Evolutionary conservation across 768 basidiomycete species (phyloP), one percentile per base, ranked within the genome.

Genomic region (Albatrellus ellisii): DNA sequence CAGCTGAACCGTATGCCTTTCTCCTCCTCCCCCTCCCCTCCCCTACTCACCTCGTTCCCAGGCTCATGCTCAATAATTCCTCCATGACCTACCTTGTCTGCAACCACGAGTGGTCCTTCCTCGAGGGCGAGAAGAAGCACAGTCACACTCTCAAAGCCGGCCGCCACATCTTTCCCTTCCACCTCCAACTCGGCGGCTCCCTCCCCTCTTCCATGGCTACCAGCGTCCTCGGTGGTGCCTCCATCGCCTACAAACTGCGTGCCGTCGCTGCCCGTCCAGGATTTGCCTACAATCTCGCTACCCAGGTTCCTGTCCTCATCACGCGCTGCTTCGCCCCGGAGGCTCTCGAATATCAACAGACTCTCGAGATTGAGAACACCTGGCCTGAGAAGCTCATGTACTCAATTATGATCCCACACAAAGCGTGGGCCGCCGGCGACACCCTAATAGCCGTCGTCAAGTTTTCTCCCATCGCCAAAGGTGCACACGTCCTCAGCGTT

Each of bases 301-400:
- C 75, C 2, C 61, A 67, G 27, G 62, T 65, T 37, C 72, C 77
- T 9, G 73, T 97, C 37, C 62, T 67, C 44, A 65, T 98, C 46
- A 51, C 84, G 36, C 76, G 90, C 35, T 75, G 80, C 3, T 81
- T 91, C 54, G 67, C 75, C 15, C 57, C 75, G 1, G 89, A 91
- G 47, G 82, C 92, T 0, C 72, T 95, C 52, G 94, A 97, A 59
- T 97, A 88, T 65, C 92, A 89, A 54, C 91, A 97, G 56, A 89
- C 89, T 2, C 72, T 95, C 44, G 94, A 98, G 59, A 80, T 88
- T 50, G 87, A 95, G 60, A 95, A 92, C 59, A 91, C 90, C 12
- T 98, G 94, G 94, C 91, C 94, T 0, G 83, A 82, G 17, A 98
- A 97, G 64, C 66, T 95, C 61, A 94, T 92, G 91, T 97, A 94